A percentile compares a stretch with the other conserved stretches of the same genome.
Conservation (phyloP, 352 stramenopile genomes). For the Pythium monospermum region DNA sequence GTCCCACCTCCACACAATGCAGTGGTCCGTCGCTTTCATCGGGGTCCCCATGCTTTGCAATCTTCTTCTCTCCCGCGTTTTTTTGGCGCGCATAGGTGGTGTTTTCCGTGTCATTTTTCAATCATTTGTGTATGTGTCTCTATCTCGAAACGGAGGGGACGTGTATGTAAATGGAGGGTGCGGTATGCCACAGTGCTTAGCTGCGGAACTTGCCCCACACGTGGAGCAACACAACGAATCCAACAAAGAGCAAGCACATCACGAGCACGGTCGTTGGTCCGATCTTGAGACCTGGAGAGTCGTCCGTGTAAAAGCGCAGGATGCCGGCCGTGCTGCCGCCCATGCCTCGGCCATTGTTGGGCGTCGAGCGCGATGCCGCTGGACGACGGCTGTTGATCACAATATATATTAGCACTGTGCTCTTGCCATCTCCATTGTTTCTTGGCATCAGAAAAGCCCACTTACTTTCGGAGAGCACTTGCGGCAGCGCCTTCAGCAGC, state of each 20-base stretch:
- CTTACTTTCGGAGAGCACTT: constrained; percentile 64
- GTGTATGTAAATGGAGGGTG: no score
- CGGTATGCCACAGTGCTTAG: no score
- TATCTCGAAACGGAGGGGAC: no score
- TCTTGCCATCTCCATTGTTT: no score
- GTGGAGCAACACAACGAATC: constrained; percentile 95
- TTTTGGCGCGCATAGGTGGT: no score
- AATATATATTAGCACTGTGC: constrained; percentile 4
- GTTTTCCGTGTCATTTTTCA: no score
- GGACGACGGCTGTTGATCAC: constrained; percentile 39
- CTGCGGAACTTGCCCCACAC: constrained; percentile 96
- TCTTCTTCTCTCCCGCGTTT: no score
- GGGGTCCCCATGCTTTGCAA: no score
- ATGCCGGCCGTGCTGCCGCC: constrained; percentile 88
- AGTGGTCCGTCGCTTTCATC: no score
- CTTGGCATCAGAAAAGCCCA: neutral
- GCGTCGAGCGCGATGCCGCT: constrained; percentile 28
- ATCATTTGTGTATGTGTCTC: no score
- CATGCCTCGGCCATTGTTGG: constrained; percentile 82
- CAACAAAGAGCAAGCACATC: constrained; percentile 93
- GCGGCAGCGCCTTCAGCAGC: constrained; percentile 57
- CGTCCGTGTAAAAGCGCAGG: constrained; percentile 96
- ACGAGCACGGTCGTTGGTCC: constrained; percentile 95
- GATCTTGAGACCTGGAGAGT: constrained; percentile 95
- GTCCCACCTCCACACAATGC: neutral